Conservation (phyloP, 2,329 filamentous ascomycete genomes). For the Tolypocladium tundrense region DNA sequence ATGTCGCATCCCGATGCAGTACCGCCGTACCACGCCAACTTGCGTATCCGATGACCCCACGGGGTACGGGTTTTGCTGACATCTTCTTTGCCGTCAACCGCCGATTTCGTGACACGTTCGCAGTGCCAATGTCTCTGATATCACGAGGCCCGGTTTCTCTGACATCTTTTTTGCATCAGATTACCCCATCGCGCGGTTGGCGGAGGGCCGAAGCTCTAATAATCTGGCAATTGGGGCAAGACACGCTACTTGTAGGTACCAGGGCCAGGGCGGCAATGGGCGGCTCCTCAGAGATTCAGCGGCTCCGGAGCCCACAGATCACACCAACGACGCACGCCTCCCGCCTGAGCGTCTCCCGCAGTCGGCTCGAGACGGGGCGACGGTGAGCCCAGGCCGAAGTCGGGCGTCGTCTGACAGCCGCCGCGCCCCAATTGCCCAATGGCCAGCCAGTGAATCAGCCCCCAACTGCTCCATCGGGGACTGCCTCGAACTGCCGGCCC, state of each 20-base stretch:
- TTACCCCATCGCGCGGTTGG: not conserved
- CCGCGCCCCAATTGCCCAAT: constrained; percentile 1
- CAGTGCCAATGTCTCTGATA: not conserved
- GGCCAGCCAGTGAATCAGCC: not conserved
- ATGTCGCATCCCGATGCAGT: not conserved
- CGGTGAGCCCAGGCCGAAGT: not conserved
- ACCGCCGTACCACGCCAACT: no score
- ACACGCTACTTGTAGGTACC: not conserved
- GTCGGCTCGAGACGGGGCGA: not conserved
- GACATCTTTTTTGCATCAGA: not conserved
- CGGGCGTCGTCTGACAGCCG: not conserved
- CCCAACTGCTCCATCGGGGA: not conserved
- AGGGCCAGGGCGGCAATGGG: not conserved
- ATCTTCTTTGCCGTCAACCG: not conserved
- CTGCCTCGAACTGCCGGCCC: not conserved
- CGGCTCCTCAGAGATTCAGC: not conserved
- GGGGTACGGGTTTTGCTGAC: not conserved
- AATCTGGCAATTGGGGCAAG: not conserved
- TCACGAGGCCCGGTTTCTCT: not conserved
- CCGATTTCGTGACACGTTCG: not conserved
- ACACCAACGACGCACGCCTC: not conserved
- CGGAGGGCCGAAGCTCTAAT: not conserved
- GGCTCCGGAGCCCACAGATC: not conserved
- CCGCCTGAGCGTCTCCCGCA: not conserved
- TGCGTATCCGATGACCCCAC: not conserved